Evolutionary conservation across 2,329 filamentous ascomycete genomes (phyloP), one percentile per base, ranked within the genome.

Genomic region (Colletotrichum lindemuthianum): DNA sequence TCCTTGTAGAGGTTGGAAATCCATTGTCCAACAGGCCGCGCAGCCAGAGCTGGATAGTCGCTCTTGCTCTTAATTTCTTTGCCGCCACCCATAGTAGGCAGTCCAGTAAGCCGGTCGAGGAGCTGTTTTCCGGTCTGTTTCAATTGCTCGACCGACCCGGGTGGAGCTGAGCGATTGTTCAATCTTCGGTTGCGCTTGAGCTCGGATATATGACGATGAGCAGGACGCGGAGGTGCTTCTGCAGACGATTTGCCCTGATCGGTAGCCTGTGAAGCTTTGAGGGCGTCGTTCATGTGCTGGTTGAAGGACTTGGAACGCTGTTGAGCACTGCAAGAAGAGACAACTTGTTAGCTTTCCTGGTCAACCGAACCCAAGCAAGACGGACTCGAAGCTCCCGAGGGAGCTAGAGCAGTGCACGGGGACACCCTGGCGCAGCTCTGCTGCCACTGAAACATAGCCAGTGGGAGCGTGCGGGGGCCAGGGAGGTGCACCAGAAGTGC

Each of bases 1-100:
- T 93, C 89, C 73, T 89, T 90, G 80, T 97, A 96, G 77, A 97
- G 93, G 75, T 87, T 88, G 70, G 89, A 85, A 76, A 97, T 97
- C 75, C 91, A 88, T 78, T 96, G 91, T 68, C 92, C 93, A 57
- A 88, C 83, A 16, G 87, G 87, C 64, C 77, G 79, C 36, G 79
- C 73, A 36, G 82, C 84, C 68, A 81, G 81, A 63, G 80, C 68
- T n/a, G 85, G 84, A 68, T 87, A 87, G 67, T 82, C 81, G 75
- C 76, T 75, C 72, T 78, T 73, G 68, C 79, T 78, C 76, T 79
- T 82, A 57, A 73, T 71, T 66, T 80, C 77, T 64, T 73, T 72
- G 59, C 78, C 83, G 70, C 84, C 84, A 70, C 84, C 84, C 84
- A 87, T 86, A 70, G 70, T 80, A 56, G 59, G 37, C 16, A 63